Conservation (phyloP, 2,329 filamentous ascomycete species). For the Alternaria dauci region DNA sequence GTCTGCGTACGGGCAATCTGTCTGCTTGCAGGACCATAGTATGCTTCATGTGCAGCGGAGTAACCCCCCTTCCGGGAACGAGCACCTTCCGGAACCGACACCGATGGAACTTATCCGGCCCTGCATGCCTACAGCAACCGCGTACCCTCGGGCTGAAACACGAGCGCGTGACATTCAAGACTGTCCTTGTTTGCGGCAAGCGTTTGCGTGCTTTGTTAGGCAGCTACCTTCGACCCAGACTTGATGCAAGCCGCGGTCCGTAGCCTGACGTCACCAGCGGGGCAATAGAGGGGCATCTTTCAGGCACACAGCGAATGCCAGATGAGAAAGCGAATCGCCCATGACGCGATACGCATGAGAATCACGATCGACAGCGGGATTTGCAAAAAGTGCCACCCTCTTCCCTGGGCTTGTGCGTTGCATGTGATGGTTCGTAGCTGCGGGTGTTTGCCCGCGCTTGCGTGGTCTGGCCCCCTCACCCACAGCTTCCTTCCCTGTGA, state of each 20-base stretch:
- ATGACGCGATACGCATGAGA: slow-evolving; percentile 24
- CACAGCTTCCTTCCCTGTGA: slow-evolving; percentile 4
- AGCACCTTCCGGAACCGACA: slow-evolving; percentile 8
- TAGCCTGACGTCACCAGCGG: slow-evolving; percentile 14
- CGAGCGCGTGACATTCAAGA: slow-evolving; percentile 19
- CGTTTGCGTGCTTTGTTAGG: slow-evolving; percentile 19
- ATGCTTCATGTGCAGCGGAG: slow-evolving; percentile 6
- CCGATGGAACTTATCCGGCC: slow-evolving; percentile 1
- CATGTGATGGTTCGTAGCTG: slow-evolving; percentile 14
- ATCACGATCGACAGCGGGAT: slow-evolving; percentile 26
- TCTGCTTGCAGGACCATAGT: neutral
- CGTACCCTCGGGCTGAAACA: slow-evolving; percentile 9
- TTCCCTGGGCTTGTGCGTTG: slow-evolving; percentile 11
- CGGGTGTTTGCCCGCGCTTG: slow-evolving; percentile 2
- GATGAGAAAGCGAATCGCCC: slow-evolving; percentile 3
- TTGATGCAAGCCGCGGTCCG: slow-evolving; percentile 2
- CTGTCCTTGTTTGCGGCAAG: slow-evolving; percentile 10
- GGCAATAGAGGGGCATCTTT: slow-evolving; percentile 15
- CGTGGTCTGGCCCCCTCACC: slow-evolving; percentile 14
- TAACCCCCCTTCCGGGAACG: neutral
- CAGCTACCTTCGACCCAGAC: neutral
- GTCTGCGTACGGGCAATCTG: neutral
- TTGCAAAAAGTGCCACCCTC: slow-evolving; percentile 14
- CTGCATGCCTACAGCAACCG: slow-evolving; percentile 5
- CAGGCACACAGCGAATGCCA: slow-evolving; percentile 19